Conservation (phyloP, 2,329 filamentous ascomycete species). For the Sarocladiaceae sp. region DNA sequence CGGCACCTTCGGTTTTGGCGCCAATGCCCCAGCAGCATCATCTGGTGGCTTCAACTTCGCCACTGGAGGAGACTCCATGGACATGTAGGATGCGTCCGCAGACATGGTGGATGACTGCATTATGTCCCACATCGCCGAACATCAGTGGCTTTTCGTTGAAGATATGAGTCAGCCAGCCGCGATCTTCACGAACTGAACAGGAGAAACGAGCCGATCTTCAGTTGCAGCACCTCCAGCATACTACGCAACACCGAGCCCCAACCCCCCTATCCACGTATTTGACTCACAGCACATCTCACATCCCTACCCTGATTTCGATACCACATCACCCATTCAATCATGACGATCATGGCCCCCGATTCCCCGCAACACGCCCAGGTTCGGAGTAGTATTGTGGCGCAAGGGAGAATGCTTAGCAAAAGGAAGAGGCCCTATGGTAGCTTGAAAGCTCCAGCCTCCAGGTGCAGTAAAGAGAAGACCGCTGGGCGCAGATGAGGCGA, state of each 20-base stretch:
- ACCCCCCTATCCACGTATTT: neutral
- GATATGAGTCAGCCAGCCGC: conserved; percentile 6
- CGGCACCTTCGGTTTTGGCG: conserved; percentile 73
- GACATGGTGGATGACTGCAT: neutral
- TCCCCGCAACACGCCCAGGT: conserved; percentile 4
- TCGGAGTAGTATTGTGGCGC: conserved; percentile 9
- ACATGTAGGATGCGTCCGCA: conserved; percentile 45
- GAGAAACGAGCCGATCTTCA: neutral
- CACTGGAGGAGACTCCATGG: conserved; percentile 60
- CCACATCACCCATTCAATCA: conserved; percentile 8
- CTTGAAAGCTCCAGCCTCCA: conserved; percentile 59
- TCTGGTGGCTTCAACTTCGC: conserved; percentile 92
- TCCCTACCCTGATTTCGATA: conserved; percentile 1
- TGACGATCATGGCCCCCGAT: conserved; percentile 6
- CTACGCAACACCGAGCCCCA: conserved; percentile 8
- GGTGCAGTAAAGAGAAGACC: conserved; percentile 15
- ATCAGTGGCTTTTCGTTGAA: conserved; percentile 8
- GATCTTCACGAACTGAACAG: neutral
- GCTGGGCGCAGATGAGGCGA: neutral
- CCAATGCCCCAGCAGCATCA: conserved; percentile 50
- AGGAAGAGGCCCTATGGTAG: conserved; percentile 48
- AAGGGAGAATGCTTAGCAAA: conserved; percentile 7
- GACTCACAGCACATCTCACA: conserved; percentile 5
- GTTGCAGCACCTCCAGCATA: neutral
- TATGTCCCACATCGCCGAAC: conserved; percentile 1